Evolutionary conservation across 2,329 filamentous ascomycete species (phyloP).

Genomic region (Nigrospora osmanthi): DNA sequence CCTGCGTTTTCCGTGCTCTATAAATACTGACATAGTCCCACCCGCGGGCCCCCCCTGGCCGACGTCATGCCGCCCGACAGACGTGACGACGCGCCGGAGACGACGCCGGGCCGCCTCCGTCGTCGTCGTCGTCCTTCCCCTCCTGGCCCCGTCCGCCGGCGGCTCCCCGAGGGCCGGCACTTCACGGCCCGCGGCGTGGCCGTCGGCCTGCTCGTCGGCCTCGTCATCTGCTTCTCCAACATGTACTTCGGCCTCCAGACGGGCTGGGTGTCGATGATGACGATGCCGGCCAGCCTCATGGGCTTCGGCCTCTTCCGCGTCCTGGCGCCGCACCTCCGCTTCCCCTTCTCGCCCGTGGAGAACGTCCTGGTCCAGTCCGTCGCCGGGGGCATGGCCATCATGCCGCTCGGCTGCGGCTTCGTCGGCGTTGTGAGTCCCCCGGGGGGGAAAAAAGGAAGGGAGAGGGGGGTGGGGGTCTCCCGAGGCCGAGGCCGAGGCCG

Average conservation of each 20-base stretch:
- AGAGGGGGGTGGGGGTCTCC: too few species aligned
- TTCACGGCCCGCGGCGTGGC: conserved; percentile 78
- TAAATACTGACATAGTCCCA: too few species aligned
- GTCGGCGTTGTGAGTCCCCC: conserved; percentile 63
- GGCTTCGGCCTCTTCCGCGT: conserved; percentile 91
- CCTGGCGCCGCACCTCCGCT: conserved; percentile 61
- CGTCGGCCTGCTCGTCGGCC: conserved; percentile 75
- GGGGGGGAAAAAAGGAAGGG: neutral
- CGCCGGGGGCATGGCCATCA: conserved; percentile 89
- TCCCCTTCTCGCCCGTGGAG: conserved; percentile 88
- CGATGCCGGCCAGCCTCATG: conserved; percentile 90
- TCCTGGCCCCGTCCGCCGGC: conserved; percentile 9
- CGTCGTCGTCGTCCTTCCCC: neutral
- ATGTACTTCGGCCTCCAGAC: conserved; percentile 99
- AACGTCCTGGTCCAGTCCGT: conserved; percentile 97
- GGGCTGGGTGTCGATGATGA: conserved; percentile 70
- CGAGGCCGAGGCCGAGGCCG: too few species aligned
- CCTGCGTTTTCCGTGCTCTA: too few species aligned
- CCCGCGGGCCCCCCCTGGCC: too few species aligned
- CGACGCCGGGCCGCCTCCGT: too few species aligned
- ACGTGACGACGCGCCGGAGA: conserved; percentile 4
- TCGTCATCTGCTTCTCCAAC: conserved; percentile 92
- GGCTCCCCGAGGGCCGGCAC: conserved; percentile 46
- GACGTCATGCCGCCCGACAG: conserved; percentile 18
- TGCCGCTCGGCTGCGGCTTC: conserved; percentile 92